Conservation (phyloP, 768 basidiomycete genomes). For the Ramaria sp. region DNA sequence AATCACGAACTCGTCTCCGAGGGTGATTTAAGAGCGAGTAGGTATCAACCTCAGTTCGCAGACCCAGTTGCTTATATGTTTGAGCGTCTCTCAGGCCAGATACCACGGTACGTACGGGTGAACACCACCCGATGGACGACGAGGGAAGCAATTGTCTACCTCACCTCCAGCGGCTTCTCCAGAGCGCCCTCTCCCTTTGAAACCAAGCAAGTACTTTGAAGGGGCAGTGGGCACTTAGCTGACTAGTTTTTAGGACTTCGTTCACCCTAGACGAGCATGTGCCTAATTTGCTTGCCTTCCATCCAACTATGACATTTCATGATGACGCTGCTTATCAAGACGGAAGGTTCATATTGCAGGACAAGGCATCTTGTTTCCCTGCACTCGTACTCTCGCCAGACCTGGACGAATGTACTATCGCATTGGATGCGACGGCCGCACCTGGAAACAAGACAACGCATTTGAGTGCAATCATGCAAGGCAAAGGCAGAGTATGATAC, state of each 20-base stretch:
- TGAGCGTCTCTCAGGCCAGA: slow-evolving; percentile 34
- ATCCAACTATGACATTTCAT: slow-evolving; percentile 55
- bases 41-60: slow-evolving; percentile 11
- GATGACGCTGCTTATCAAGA: slow-evolving; percentile 59
- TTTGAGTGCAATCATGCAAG: slow-evolving; percentile 77
- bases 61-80: not conserved
- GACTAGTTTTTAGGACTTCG: slow-evolving; percentile 31
- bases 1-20: slow-evolving; percentile 54
- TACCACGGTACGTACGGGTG: slow-evolving; percentile 79
- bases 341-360: slow-evolving; percentile 87
- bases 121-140: slow-evolving; percentile 63
- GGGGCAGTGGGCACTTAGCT: not conserved
- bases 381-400: slow-evolving; percentile 79
- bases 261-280: slow-evolving; percentile 76
- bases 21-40: slow-evolving; percentile 57
- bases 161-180: slow-evolving; percentile 45
- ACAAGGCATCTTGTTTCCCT: slow-evolving; percentile 97
- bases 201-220: slow-evolving; percentile 32
- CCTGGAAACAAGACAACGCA: slow-evolving; percentile 98
- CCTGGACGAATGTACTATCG: slow-evolving; percentile 36
- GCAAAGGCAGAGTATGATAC: slow-evolving; percentile 60
- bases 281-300: slow-evolving; percentile 69
- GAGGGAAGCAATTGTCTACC: slow-evolving; percentile 50
- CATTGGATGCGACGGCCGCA: slow-evolving; percentile 92
- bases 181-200: slow-evolving; percentile 37